Conservation (phyloP, 2,329 filamentous ascomycete species). For the Gnomoniopsis sp. region DNA sequence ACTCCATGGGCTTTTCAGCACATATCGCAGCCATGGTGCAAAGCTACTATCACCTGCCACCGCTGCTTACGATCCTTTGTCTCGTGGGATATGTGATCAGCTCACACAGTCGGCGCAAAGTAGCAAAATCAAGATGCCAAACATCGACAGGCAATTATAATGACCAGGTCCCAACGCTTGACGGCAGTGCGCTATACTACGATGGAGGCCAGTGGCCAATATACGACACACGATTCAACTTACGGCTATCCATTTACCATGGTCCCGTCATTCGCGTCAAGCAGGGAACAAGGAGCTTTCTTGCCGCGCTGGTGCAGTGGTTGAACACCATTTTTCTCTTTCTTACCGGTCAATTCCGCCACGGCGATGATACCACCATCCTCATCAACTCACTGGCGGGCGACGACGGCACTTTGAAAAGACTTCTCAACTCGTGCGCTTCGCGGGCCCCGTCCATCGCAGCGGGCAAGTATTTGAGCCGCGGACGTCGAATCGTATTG, state of each 20-base stretch:
- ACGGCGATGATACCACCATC: neutral
- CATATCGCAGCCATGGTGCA: no score
- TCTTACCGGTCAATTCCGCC: neutral
- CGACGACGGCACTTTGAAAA: slow-evolving; percentile 3
- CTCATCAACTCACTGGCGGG: slow-evolving; percentile 13
- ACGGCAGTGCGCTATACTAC: slow-evolving; percentile 11
- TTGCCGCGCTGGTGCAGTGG: neutral
- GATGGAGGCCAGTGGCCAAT: slow-evolving; percentile 6
- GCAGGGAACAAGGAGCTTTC: neutral
- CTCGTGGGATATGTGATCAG: no score
- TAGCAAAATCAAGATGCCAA: no score
- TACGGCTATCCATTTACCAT: slow-evolving; percentile 7
- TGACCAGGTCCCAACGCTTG: neutral
- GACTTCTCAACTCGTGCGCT: slow-evolving; percentile 4
- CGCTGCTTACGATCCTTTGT: no score
- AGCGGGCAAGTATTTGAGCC: slow-evolving; percentile 15
- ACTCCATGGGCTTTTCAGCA: no score
- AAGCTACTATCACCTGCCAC: no score
- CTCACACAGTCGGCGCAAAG: neutral
- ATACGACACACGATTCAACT: slow-evolving; percentile 15
- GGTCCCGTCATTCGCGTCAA: slow-evolving; percentile 8
- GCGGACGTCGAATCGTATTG: slow-evolving; percentile 11
- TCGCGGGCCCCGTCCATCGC: slow-evolving; percentile 11
- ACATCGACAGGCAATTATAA: neutral
- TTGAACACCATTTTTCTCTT: neutral